Conservation (phyloP, 1,139 yeast species). For the Kodamaea sp. region DNA sequence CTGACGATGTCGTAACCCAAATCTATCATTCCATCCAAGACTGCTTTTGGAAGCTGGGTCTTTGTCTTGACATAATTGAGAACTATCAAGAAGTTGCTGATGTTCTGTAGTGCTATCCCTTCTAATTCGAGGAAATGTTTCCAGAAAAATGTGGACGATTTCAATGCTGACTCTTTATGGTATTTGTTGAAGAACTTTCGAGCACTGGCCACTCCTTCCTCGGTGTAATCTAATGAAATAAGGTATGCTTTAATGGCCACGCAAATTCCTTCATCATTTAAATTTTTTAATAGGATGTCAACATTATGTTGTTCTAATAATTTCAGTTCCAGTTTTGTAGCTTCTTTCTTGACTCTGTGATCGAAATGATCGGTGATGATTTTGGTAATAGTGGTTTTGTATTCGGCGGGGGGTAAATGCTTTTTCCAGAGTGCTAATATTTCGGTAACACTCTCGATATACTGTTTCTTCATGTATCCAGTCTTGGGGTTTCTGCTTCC, state of each 20-base stretch:
- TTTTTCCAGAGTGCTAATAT: conserved; percentile 23
- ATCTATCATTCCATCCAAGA: conserved; percentile 40
- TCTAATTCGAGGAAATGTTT: conserved; percentile 55
- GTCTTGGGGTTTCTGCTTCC: conserved; percentile 12
- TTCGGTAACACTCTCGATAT: conserved; percentile 22
- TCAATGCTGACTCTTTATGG: conserved; percentile 37
- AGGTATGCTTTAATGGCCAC: conserved; percentile 27
- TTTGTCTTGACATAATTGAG: conserved; percentile 42
- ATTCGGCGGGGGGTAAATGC: conserved; percentile 6
- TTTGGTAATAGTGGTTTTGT: conserved; percentile 13
- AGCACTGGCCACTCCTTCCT: conserved; percentile 6
- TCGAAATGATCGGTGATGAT: conserved; percentile 25
- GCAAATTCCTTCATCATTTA: conserved; percentile 36
- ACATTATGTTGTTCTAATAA: conserved; percentile 7
- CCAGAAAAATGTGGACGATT: conserved; percentile 55
- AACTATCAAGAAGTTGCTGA: conserved; percentile 43
- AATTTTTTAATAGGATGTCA: conserved; percentile 13
- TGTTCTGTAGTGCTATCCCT: conserved; percentile 39
- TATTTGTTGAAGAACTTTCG: conserved; percentile 46
- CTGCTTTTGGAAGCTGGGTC: conserved; percentile 48
- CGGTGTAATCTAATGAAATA: conserved; percentile 6
- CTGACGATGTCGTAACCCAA: conserved; percentile 19
- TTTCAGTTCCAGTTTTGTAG: conserved; percentile 3
- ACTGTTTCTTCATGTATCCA: conserved; percentile 25
- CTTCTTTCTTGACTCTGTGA: conserved; percentile 10